Conservation (phyloP, 2,329 filamentous ascomycete species). For the Coniochaeta sp. region DNA sequence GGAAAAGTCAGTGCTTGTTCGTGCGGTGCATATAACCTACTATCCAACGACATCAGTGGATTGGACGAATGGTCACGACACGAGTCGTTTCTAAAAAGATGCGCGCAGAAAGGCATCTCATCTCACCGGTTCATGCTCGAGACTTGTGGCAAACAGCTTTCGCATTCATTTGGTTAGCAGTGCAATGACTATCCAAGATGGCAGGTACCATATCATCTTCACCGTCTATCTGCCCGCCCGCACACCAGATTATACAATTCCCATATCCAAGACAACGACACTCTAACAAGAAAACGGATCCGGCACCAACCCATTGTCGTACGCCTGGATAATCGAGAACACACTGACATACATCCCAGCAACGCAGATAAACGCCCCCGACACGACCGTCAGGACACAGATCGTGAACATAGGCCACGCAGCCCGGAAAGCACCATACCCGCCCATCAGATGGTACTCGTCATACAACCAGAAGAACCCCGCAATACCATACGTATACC, state of each 20-base stretch:
- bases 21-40: no score
- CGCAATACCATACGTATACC: conserved; percentile 47
- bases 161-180: no score
- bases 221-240: no score
- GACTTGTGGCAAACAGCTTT: no score
- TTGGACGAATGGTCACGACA: no score
- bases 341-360: conserved; percentile 43
- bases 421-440: conserved; percentile 27
- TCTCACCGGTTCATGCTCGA: no score
- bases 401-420: conserved; percentile 30
- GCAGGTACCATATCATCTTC: no score
- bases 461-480: conserved; percentile 47
- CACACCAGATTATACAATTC: background rate
- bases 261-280: background rate
- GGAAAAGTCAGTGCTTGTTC: no score
- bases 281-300: conserved; percentile 4
- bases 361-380: conserved; percentile 40
- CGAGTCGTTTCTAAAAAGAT: no score
- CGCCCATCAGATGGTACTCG: conserved; percentile 33
- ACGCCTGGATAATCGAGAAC: conserved; percentile 16
- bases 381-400: conserved; percentile 33
- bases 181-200: no score
- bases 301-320: conserved; percentile 1
- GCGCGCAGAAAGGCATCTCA: no score
- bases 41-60: no score